phyloP scores from a whole-genome alignment of 2,329 filamentous ascomycete species.

The Penicillium sclerotiorum region DNA sequence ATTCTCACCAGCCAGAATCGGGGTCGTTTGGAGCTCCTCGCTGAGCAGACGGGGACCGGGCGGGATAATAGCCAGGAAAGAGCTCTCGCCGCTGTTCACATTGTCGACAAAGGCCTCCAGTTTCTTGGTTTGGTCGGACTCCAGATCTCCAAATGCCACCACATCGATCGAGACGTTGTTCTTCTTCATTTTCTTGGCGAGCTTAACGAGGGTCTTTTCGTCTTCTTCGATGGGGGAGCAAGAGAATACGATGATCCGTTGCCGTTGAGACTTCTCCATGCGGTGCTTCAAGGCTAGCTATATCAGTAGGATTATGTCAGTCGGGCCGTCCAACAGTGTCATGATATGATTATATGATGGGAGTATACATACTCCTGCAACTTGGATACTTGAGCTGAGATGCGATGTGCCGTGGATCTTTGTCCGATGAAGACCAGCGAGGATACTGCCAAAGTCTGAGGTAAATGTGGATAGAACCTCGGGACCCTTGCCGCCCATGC shows the following conservation, averaged over 20 bases:
- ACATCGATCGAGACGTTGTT: constrained; percentile 92
- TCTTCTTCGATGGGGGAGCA: constrained; percentile 91
- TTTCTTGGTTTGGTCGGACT: constrained; percentile 85
- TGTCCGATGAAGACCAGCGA: constrained; percentile 88
- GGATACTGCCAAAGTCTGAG: constrained; percentile 91
- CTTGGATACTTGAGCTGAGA: constrained; percentile 90
- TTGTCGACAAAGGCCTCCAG: constrained; percentile 90
- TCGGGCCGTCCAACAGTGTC: too few species aligned
- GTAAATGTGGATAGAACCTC: constrained; percentile 96
- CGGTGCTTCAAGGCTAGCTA: constrained; percentile 96
- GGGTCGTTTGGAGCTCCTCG: constrained; percentile 85
- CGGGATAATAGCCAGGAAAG: constrained; percentile 85
- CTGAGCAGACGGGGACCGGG: constrained; percentile 90
- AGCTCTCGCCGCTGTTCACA: constrained; percentile 89
- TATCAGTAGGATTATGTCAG: too few species aligned
- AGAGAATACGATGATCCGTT: constrained; percentile 95
- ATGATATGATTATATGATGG: too few species aligned
- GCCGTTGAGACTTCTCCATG: constrained; percentile 94
- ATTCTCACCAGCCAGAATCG: constrained; percentile 84
- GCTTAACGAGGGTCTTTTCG: constrained; percentile 81
- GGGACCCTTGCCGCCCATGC: constrained; percentile 96
- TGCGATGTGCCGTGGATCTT: constrained; percentile 91
- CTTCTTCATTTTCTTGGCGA: constrained; percentile 99
- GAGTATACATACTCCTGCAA: constrained; percentile 73
- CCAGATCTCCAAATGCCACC: constrained; percentile 89